These are phyloP conservation scores for Penicillium thymicola DNA, from an alignment of 2,329 filamentous ascomycete species.

Conservation along the genomic window DNA sequence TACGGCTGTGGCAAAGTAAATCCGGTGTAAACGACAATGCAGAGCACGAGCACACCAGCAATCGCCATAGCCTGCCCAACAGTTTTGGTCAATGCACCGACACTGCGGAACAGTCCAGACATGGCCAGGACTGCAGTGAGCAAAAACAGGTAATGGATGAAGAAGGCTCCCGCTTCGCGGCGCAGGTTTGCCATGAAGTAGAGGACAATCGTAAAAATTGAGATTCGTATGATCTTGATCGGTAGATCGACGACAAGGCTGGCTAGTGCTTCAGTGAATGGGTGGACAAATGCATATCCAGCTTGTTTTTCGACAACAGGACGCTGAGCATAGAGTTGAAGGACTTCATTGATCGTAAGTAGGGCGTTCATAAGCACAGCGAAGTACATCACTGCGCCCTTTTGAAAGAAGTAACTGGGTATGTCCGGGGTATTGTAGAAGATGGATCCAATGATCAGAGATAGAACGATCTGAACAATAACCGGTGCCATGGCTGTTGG, in stretches of 20 bases:
- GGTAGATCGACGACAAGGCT: slow-evolving; percentile 50
- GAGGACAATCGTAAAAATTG: slow-evolving; percentile 72
- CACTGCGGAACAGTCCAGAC: slow-evolving; percentile 53
- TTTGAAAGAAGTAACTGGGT: slow-evolving; percentile 68
- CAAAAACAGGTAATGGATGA: slow-evolving; percentile 65
- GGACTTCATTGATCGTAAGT: slow-evolving; percentile 41
- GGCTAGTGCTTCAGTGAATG: slow-evolving; percentile 17
- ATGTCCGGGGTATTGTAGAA: slow-evolving; percentile 69
- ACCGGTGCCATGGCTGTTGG: slow-evolving; percentile 64
- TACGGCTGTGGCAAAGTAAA: slow-evolving; percentile 40
- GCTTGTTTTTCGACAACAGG: slow-evolving; percentile 31
- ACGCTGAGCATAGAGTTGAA: slow-evolving; percentile 41
- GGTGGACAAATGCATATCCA: slow-evolving; percentile 31
- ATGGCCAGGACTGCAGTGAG: slow-evolving; percentile 41
- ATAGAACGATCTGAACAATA: slow-evolving; percentile 65
- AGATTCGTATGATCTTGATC: slow-evolving; percentile 69
- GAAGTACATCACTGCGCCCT: slow-evolving; percentile 78
- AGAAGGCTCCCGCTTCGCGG: slow-evolving; percentile 71
- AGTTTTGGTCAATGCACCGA: slow-evolving; percentile 44
- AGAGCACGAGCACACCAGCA: slow-evolving; percentile 31
- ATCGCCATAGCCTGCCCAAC: slow-evolving; percentile 53
- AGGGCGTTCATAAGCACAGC: slow-evolving; percentile 83
- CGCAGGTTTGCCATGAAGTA: slow-evolving; percentile 86
- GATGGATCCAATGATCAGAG: slow-evolving; percentile 72
- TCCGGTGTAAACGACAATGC: slow-evolving; percentile 35